These are phyloP conservation scores for Nemania serpens DNA, from an alignment of 2,329 filamentous ascomycete genomes.

Conservation along the genomic window DNA sequence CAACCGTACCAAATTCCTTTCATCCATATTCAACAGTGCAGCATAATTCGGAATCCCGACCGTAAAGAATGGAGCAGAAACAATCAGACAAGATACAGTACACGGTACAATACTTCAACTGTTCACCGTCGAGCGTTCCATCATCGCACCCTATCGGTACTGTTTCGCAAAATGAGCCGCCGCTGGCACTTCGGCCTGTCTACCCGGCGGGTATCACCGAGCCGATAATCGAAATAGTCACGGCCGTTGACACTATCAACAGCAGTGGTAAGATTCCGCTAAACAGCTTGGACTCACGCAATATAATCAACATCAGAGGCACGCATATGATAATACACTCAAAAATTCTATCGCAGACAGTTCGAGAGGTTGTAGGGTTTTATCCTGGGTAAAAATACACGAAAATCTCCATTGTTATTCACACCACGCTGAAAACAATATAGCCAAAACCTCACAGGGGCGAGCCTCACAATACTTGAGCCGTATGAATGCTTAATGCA, in stretches of 20 bases:
- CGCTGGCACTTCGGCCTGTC: not conserved
- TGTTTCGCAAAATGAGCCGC: not conserved
- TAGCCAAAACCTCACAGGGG: conserved; percentile 13
- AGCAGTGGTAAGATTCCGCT: not conserved
- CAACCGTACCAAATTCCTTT: not conserved
- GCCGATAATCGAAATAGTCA: conserved; percentile 12
- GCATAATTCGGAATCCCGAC: too few relatives aligned
- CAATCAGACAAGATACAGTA: conserved; percentile 5
- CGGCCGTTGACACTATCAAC: not conserved
- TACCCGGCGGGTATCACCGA: not conserved
- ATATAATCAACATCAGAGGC: not conserved
- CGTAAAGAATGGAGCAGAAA: conserved; percentile 1
- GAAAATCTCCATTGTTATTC: not conserved
- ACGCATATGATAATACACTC: conserved; percentile 17
- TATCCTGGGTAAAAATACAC: conserved; percentile 7
- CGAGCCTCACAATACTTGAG: not conserved
- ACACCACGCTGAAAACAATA: not conserved
- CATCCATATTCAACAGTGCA: not conserved
- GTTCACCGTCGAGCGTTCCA: not conserved
- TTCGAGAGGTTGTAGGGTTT: conserved; percentile 5
- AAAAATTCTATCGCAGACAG: not conserved
- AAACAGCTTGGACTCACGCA: not conserved
- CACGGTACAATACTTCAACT: not conserved
- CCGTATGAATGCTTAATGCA: conserved; percentile 13
- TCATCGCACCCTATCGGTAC: not conserved